Percentiles rank a stretch among this genome's conserved stretches.
phyloP scores from a whole-genome alignment of 1,284 basidiomycete species.

The Cryptococcus depauperatus region DNA sequence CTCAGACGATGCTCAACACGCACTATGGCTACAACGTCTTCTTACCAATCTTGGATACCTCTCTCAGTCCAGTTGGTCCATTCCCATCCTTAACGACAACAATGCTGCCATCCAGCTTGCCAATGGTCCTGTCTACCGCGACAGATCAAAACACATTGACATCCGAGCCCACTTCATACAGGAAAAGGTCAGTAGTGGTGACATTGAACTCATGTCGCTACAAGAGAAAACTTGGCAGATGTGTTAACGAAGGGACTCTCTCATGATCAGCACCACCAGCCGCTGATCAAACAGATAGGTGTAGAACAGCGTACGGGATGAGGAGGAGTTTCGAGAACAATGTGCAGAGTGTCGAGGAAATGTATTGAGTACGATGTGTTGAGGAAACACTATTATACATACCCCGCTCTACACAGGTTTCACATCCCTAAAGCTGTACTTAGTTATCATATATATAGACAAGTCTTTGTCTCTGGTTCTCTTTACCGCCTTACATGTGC shows the following conservation, averaged over 20 bases:
- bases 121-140: slow-evolving; percentile 36
- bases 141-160: slow-evolving; percentile 47
- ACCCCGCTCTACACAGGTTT: too few relatives aligned
- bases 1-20: slow-evolving; percentile 8
- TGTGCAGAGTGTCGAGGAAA: too few relatives aligned
- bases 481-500: too few relatives aligned
- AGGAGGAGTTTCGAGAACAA: too few relatives aligned
- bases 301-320: too few relatives aligned
- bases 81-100: slow-evolving; percentile 40
- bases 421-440: too few relatives aligned
- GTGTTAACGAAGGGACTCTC: slow-evolving; percentile 7
- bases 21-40: slow-evolving; percentile 8
- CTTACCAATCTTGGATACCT: slow-evolving; percentile 6
- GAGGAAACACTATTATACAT: too few relatives aligned
- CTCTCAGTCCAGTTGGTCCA: slow-evolving; percentile 2
- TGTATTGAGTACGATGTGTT: too few relatives aligned
- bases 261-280: too few relatives aligned
- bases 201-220: slow-evolving; percentile 3
- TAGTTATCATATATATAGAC: too few relatives aligned
- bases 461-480: too few relatives aligned
- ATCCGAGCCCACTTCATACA: slow-evolving; percentile 45
- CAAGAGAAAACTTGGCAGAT: slow-evolving; percentile 8
- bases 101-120: slow-evolving; percentile 40
- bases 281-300: too few relatives aligned
- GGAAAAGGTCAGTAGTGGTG: slow-evolving; percentile 18